These are phyloP conservation scores for Coemansia sp. DNA, from an alignment of 192 early-diverging fungal species.

Conservation along the genomic window DNA sequence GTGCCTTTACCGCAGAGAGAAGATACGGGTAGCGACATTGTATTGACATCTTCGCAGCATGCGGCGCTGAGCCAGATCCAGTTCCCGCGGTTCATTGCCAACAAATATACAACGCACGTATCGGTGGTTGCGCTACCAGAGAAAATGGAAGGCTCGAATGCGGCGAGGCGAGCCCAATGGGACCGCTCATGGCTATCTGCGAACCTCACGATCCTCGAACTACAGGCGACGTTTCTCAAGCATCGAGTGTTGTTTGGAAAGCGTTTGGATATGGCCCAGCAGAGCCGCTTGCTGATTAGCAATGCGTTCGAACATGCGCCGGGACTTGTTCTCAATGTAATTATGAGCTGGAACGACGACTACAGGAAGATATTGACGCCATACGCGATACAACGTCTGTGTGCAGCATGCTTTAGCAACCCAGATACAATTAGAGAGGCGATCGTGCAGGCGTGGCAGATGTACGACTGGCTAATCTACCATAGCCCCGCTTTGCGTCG, in stretches of 20 bases:
- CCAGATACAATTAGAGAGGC: slow-evolving; percentile 3
- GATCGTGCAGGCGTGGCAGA: slow-evolving; percentile 37
- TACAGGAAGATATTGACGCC: slow-evolving; percentile 18
- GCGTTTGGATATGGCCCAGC: slow-evolving; percentile 14
- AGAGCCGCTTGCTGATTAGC: slow-evolving; percentile 19
- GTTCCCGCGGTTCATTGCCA: slow-evolving; percentile 35
- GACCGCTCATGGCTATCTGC: slow-evolving; percentile 25
- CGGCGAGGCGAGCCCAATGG: slow-evolving; percentile 5
- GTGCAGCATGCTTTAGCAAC: slow-evolving; percentile 18
- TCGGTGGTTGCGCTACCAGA: slow-evolving; percentile 9
- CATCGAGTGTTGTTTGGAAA: slow-evolving; percentile 19
- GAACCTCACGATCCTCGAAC: slow-evolving; percentile 23
- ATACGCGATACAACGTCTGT: neutral
- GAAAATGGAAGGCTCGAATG: neutral
- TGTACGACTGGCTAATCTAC: slow-evolving; percentile 39
- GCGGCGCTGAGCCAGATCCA: slow-evolving; percentile 32
- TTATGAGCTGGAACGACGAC: slow-evolving; percentile 41
- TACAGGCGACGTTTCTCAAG: slow-evolving; percentile 17
- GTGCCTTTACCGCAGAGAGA: neutral
- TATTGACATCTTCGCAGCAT: slow-evolving; percentile 24
- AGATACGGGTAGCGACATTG: neutral
- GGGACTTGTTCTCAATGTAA: slow-evolving; percentile 31
- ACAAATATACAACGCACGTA: slow-evolving; percentile 17
- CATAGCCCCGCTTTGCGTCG: slow-evolving; percentile 3
- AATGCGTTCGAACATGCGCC: slow-evolving; percentile 33